phyloP scores from a whole-genome alignment of 2,329 filamentous ascomycete genomes.

The Diplodia corticola region DNA sequence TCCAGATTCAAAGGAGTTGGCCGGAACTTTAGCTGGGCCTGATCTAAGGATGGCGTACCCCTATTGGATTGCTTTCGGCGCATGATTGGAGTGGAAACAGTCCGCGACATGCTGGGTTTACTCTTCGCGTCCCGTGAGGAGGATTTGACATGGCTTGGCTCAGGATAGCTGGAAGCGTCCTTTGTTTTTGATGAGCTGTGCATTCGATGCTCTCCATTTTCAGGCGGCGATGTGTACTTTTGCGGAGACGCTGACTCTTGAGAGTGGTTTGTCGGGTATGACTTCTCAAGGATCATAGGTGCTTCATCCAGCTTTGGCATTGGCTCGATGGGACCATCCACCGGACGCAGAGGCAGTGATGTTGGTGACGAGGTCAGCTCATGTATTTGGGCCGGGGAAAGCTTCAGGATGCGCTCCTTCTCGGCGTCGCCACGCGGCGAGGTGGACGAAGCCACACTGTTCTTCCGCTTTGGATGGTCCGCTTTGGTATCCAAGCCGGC shows the following conservation, averaged over 20 bases:
- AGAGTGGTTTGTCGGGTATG: background rate
- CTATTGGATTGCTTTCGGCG: constrained; percentile 38
- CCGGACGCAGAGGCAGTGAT: constrained; percentile 53
- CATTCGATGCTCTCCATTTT: constrained; percentile 10
- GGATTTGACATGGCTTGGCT: background rate
- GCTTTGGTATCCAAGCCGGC: background rate
- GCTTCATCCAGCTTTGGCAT: constrained; percentile 14
- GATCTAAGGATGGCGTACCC: constrained; percentile 11
- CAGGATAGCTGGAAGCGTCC: background rate
- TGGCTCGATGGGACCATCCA: constrained; percentile 41
- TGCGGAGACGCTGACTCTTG: constrained; percentile 3
- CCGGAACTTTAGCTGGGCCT: constrained; percentile 21
- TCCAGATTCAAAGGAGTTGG: constrained; percentile 39
- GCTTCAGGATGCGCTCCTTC: constrained; percentile 48
- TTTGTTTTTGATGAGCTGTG: constrained; percentile 9
- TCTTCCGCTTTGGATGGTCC: constrained; percentile 5
- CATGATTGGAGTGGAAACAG: constrained; percentile 38
- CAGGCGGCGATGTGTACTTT: constrained; percentile 3
- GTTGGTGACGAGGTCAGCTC: constrained; percentile 57
- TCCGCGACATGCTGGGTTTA: constrained; percentile 14
- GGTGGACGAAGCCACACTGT: constrained; percentile 2
- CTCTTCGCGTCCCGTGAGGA: background rate
- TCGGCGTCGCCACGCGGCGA: constrained; percentile 12
- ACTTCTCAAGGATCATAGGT: constrained; percentile 12
- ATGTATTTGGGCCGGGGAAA: constrained; percentile 56